These are phyloP conservation scores for Monascus ruber DNA, from an alignment of 2,329 filamentous ascomycete genomes.

Conservation along the genomic window DNA sequence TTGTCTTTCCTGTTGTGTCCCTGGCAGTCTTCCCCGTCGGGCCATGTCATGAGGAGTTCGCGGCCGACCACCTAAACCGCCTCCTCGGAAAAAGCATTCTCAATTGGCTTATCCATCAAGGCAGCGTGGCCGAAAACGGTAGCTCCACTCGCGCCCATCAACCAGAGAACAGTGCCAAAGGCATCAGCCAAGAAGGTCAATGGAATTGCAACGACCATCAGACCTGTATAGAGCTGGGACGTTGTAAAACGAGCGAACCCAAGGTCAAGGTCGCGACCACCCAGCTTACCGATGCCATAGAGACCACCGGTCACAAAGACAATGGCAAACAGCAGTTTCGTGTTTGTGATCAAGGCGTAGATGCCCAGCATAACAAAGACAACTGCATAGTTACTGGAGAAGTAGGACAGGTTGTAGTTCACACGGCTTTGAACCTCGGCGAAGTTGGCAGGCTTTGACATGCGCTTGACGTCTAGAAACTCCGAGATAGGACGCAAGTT, in stretches of 20 bases:
- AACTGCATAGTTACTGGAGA: conserved; percentile 95
- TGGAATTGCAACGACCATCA: conserved; percentile 73
- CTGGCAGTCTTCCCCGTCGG: conserved; percentile 99
- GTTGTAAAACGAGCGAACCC: conserved; percentile 73
- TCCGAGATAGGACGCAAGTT: conserved; percentile 85
- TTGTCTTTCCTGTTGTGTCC: conserved; percentile 60
- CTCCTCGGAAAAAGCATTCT: conserved; percentile 99
- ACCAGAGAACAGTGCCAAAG: conserved; percentile 78
- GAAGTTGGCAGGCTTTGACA: conserved; percentile 91
- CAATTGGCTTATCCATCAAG: conserved; percentile 96
- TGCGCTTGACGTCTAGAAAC: conserved; percentile 89
- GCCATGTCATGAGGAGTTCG: conserved; percentile 88
- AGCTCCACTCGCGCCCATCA: conserved; percentile 89
- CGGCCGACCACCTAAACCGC: conserved; percentile 99
- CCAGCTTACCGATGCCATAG: conserved; percentile 82
- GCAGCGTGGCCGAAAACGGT: conserved; percentile 89
- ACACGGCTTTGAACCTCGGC: conserved; percentile 78
- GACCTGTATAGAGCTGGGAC: conserved; percentile 85
- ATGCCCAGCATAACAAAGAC: conserved; percentile 92
- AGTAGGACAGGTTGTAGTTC: conserved; percentile 95
- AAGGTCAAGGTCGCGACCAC: conserved; percentile 77
- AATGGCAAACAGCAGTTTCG: conserved; percentile 81
- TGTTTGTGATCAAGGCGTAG: conserved; percentile 86
- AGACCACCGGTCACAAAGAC: conserved; percentile 75
- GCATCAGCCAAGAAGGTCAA: conserved; percentile 77